phyloP scores from a whole-genome alignment of 768 basidiomycete species.

The Coprinopsis marcescibilis region DNA sequence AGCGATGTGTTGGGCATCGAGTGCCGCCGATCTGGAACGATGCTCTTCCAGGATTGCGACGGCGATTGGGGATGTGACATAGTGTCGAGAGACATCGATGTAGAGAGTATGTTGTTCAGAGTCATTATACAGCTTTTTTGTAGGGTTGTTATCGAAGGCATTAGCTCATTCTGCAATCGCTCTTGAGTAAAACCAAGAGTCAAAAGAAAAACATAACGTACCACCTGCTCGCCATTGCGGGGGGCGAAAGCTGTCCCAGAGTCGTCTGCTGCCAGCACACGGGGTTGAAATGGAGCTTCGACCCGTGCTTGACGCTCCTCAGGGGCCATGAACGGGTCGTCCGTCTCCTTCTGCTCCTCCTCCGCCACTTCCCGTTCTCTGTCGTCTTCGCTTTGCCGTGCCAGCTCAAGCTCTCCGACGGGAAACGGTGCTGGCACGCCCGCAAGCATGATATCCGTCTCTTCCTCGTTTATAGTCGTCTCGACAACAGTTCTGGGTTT shows the following conservation, averaged over 20 bases:
- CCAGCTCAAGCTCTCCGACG: conserved; percentile 24
- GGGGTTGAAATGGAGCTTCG: neutral
- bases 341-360: neutral
- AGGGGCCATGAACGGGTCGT: conserved; percentile 1
- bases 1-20: conserved; percentile 49
- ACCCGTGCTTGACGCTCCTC: too few species aligned
- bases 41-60: conserved; percentile 40
- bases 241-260: conserved; percentile 14
- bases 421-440: conserved; percentile 39
- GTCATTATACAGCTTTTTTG: conserved; percentile 73
- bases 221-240: conserved; percentile 2
- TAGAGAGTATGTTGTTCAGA: conserved; percentile 63
- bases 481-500: conserved; percentile 25
- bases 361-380: neutral
- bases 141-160: conserved; percentile 69
- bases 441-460: conserved; percentile 18
- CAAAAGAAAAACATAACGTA: conserved; percentile 7
- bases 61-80: too few species aligned
- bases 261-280: conserved; percentile 10
- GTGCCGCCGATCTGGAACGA: conserved; percentile 54
- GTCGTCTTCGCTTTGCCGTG: neutral
- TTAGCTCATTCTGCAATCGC: conserved; percentile 54
- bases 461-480: too few species aligned
- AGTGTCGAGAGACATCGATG: too few species aligned
- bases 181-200: too few species aligned